Base-by-base conservation (phyloP, 352 stramenopile genomes). In the Pythium aphanidermatum region DNA sequence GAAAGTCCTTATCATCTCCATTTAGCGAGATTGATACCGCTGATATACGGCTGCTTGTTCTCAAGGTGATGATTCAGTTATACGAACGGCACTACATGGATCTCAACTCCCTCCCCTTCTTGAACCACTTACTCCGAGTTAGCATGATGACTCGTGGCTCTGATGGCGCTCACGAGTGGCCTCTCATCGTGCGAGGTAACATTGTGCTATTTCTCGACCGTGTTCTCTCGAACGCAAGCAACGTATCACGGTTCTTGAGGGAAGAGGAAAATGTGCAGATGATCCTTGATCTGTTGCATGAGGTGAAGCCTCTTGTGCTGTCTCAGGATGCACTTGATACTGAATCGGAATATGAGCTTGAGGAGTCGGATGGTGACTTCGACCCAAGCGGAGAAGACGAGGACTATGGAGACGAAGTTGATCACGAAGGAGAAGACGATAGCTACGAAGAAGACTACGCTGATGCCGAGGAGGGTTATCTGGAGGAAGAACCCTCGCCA, bases 21-120 rank as follows among this genome's bases (percentile, higher is more conserved):
- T 51, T 76, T 21, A 47, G 48, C 26, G 58, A 79, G 20, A 35
- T 81, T 2, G 67, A 86, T 25, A 61, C 70, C 47, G 86, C 70
- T 0, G 80, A 89, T 46, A 86, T 92, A 58, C 74, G 80, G 3
- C 59, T 92, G 33, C 46, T 94, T 17, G 81, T 91, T 26, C 41
- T 94, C 9, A 92, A 92, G 51, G 76, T 90, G 24, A 94, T 94
- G 82, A 91, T 91, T 37, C 75, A 91, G 49, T 39, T 93, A 0
- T 93, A 89, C 45, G 80, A 93, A 46, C 74, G 78, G 4, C 76
- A 93, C 44, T 89, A 79, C 30, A 76, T 63, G 21, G 63, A 90
- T 23, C 60, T 93, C 21, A 74, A 63, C 20, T 92, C 82, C n/a
- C 53, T 93, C 0, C 55, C 77, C 34, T 93, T 93, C 39, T 51